Evolutionary conservation across 108 stramenopile species (phyloP).

Genomic region (Tribonema minus): DNA sequence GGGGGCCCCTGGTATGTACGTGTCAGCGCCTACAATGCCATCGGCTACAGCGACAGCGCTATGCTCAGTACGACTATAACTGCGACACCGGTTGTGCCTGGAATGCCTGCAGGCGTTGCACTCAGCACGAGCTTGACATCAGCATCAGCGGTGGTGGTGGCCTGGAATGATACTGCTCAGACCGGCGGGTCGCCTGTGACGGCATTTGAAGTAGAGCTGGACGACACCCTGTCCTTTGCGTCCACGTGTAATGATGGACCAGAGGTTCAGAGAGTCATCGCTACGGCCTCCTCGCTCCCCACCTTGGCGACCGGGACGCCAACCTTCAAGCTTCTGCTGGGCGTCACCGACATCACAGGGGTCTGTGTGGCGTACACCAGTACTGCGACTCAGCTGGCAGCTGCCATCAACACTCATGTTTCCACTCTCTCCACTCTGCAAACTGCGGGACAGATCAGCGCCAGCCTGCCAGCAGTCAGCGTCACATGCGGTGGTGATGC

Average conservation of each 20-base stretch:
- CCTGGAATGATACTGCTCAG: too few species aligned
- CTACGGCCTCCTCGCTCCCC: neutral
- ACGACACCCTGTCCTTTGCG: conserved; percentile 17
- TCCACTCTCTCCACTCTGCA: neutral
- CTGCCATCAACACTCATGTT: neutral
- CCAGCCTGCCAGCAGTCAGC: neutral
- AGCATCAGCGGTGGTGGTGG: too few species aligned
- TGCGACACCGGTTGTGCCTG: too few species aligned
- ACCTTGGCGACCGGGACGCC: neutral
- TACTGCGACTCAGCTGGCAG: neutral
- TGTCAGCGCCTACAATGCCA: conserved; percentile 29
- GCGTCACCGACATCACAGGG: neutral
- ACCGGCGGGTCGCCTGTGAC: neutral
- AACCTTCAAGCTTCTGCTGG: conserved; percentile 23
- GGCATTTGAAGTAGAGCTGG: neutral
- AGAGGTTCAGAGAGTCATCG: conserved; percentile 19
- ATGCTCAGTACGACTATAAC: too few species aligned
- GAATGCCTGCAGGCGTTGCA: too few species aligned
- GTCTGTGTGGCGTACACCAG: too few species aligned
- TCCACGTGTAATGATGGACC: conserved; percentile 34
- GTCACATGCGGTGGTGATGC: conserved; percentile 28
- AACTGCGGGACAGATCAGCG: neutral
- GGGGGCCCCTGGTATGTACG: conserved; percentile 7
- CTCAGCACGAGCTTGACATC: too few species aligned
- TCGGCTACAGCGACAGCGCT: conserved; percentile 23